Base-by-base conservation (phyloP, 192 early-diverging fungal species). In the Lobosporangium transversale region DNA sequence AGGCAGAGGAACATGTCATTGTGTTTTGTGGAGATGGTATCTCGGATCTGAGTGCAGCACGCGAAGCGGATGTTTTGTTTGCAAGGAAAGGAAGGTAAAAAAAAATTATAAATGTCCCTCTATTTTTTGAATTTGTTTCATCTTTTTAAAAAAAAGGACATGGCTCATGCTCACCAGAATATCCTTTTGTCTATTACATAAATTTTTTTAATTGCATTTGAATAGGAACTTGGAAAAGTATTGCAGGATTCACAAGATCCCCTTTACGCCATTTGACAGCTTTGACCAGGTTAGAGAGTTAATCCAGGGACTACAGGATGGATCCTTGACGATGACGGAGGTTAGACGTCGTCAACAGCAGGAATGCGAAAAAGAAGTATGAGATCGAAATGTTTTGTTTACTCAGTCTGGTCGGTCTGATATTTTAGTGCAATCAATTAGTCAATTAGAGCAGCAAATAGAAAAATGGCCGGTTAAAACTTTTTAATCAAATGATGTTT, bases 11-110 rank as follows among this genome's bases (percentile, higher is more conserved):
- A 18, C 73, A 76, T 21, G 62, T 85, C 12, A 79, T 91, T 58
- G 79, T 94, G 4, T 94, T 93, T 68, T 86, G 90, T 43, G 93
- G 93, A 7, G 93, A 94, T 71, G 92, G 93, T 44, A 85, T 94
- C 15, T 88, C 86, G 3, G 93, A 94, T 64, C 81, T 94, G 24
- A 87, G 85, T 12, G 93, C 91, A 23, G 92, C 93, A 17, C 70
- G 82, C n/a, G 85, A 91, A 26, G 91, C 91, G 0, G 92, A 94
- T 49, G 45, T 90, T 20, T 70, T 94, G 27, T 93, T 94, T 79
- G 92, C 92, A 4, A 86, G 90, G 58, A 73, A 80, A 36, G 92
- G 87, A 67, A 66, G 58, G 73, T 76, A 76, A 53, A 24, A 23
- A 6, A 23, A 32, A 53, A 20, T 30, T 10, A n/a, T n/a, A n/a